A percentile compares a stretch with the other conserved stretches of the same genome.
Evolutionary conservation across 2,329 filamentous ascomycete species (phyloP).

Genomic region (Aspergillus fumigatus): DNA sequence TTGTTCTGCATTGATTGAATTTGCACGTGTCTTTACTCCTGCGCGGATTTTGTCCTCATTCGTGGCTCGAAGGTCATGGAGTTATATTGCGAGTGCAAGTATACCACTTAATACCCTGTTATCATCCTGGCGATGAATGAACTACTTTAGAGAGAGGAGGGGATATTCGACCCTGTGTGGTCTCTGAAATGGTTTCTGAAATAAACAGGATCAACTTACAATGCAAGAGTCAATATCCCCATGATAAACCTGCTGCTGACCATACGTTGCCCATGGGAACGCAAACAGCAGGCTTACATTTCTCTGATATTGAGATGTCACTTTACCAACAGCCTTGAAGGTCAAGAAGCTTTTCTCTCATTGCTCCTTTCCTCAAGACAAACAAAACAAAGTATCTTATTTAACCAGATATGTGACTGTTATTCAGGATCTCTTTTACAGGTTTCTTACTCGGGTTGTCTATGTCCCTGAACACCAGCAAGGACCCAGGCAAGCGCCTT

Average conservation of each 20-base stretch:
- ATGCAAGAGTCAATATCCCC: no score
- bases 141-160: not conserved
- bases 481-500: not conserved
- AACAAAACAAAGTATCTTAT: not conserved
- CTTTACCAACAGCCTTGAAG: not conserved
- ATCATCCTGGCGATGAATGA: conserved; percentile 18
- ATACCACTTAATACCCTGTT: conserved; percentile 16
- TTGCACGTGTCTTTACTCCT: not conserved
- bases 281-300: not conserved
- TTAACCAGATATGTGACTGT: not conserved
- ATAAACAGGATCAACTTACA: not conserved
- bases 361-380: not conserved
- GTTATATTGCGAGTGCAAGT: conserved; percentile 2
- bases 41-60: not conserved
- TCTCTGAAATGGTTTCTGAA: not conserved
- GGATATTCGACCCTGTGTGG: not conserved
- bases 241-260: not conserved
- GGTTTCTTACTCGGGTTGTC: not conserved
- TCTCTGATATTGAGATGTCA: not conserved
- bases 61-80: conserved; percentile 5
- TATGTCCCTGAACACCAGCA: not conserved
- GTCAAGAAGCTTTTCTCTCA: not conserved
- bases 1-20: not conserved
- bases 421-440: not conserved
- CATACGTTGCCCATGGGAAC: not conserved